Percentiles rank a stretch among this genome's conserved stretches.
Conservation (phyloP, 768 basidiomycete species). For the Pleurotus ostreatus region DNA sequence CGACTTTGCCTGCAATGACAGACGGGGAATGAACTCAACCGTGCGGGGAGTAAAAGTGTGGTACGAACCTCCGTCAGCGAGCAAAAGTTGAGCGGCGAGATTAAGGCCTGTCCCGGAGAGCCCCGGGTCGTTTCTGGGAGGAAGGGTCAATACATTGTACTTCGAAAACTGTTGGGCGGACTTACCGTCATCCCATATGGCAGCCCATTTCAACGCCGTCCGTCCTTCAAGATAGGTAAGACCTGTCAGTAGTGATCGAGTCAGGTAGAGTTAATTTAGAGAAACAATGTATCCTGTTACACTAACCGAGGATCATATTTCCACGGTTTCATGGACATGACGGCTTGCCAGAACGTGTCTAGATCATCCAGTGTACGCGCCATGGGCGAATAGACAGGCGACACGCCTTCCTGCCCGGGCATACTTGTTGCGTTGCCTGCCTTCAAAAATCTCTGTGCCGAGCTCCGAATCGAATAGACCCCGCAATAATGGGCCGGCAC, state of each 20-base stretch:
- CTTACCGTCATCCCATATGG: constrained; percentile 63
- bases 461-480: constrained; percentile 53
- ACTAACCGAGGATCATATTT: constrained; percentile 52
- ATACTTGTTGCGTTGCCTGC: constrained; percentile 40
- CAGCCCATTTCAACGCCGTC: constrained; percentile 45
- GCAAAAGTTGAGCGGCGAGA: constrained; percentile 47
- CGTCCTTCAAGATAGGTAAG: constrained; percentile 29
- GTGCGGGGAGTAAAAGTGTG: background rate
- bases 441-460: constrained; percentile 43
- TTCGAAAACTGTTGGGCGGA: constrained; percentile 11
- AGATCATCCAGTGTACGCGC: constrained; percentile 56
- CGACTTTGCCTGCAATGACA: constrained; percentile 20
- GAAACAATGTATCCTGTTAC: constrained; percentile 20
- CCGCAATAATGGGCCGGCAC: constrained; percentile 66
- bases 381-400: constrained; percentile 55
- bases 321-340: constrained; percentile 63
- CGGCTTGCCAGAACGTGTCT: constrained; percentile 57
- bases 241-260: constrained; percentile 20
- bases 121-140: constrained; percentile 30
- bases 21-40: no score
- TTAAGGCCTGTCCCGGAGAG: constrained; percentile 50
- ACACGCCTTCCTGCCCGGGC: constrained; percentile 58
- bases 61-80: constrained; percentile 44
- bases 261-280: no score
- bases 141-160: background rate